Conservation (phyloP, 768 basidiomycete genomes). For the Hygrophoropsis aurantiaca region DNA sequence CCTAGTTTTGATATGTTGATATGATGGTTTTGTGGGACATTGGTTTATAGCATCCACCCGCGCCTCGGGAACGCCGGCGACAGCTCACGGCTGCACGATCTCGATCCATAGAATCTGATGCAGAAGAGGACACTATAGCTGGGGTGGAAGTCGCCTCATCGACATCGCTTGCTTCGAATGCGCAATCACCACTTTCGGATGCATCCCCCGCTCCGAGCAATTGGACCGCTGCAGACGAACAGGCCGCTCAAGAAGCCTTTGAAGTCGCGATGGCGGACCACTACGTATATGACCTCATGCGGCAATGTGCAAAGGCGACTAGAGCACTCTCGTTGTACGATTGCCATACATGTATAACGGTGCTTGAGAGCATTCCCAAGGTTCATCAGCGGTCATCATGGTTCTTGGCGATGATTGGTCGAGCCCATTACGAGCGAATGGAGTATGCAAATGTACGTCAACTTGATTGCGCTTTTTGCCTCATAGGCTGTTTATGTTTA, state of each 20-base stretch:
- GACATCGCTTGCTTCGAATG: constrained; percentile 57
- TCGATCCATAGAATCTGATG: constrained; percentile 67
- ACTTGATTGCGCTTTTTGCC: background rate
- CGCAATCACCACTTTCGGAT: constrained; percentile 64
- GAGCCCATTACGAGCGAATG: constrained; percentile 85
- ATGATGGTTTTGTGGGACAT: constrained; percentile 35
- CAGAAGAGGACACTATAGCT: constrained; percentile 59
- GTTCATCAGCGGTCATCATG: constrained; percentile 73
- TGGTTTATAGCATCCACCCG: constrained; percentile 26
- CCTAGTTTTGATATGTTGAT: constrained; percentile 3
- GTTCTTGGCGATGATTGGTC: constrained; percentile 80
- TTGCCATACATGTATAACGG: constrained; percentile 69
- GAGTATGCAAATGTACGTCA: constrained; percentile 84
- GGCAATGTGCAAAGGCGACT: constrained; percentile 80
- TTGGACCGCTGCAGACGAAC: constrained; percentile 68
- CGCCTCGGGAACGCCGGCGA: constrained; percentile 58
- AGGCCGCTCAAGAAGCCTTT: constrained; percentile 68
- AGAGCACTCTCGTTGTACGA: constrained; percentile 75
- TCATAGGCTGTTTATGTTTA: constrained; percentile 13
- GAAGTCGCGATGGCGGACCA: constrained; percentile 76
- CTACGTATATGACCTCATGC: constrained; percentile 78
- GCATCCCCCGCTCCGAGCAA: constrained; percentile 60
- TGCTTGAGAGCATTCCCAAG: constrained; percentile 73
- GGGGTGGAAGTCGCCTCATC: constrained; percentile 54
- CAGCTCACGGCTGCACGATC: constrained; percentile 54